Evolutionary conservation across 2,329 filamentous ascomycete genomes (phyloP).

Genomic region (Fusarium aywerte): DNA sequence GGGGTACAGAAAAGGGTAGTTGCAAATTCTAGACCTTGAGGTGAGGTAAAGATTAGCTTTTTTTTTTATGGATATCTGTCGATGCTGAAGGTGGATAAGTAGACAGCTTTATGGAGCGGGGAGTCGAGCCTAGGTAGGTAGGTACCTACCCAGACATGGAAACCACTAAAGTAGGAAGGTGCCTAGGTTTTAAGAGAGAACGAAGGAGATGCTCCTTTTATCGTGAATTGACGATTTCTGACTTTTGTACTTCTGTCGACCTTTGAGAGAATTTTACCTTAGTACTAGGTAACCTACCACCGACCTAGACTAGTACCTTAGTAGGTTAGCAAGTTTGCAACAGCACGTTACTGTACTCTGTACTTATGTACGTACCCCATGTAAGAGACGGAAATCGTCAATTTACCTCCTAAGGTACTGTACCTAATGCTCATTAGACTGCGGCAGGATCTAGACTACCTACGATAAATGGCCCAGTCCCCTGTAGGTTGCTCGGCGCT

Average conservation of each 20-base stretch:
- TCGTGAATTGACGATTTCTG: not conserved
- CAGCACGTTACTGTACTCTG: too few relatives aligned
- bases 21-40: slow-evolving; percentile 16
- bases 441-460: slow-evolving; percentile 7
- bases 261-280: not conserved
- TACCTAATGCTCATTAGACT: slow-evolving; percentile 7
- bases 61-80: slow-evolving; percentile 20
- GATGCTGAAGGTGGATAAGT: slow-evolving; percentile 1
- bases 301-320: too few relatives aligned
- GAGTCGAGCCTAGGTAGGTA: too few relatives aligned
- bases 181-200: not conserved
- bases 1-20: not conserved
- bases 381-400: too few relatives aligned
- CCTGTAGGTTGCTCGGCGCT: slow-evolving; percentile 24
- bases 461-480: slow-evolving; percentile 29
- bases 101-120: slow-evolving; percentile 7
- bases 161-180: not conserved
- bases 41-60: slow-evolving; percentile 24
- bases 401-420: not conserved
- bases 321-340: too few relatives aligned
- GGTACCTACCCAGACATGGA: not conserved
- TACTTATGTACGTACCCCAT: too few relatives aligned
- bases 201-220: not conserved
- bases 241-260: not conserved
- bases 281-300: too few relatives aligned